These are phyloP conservation scores for Gaertneriomyces semiglobifer DNA, from an alignment of 192 early-diverging fungal species.

Conservation along the genomic window DNA sequence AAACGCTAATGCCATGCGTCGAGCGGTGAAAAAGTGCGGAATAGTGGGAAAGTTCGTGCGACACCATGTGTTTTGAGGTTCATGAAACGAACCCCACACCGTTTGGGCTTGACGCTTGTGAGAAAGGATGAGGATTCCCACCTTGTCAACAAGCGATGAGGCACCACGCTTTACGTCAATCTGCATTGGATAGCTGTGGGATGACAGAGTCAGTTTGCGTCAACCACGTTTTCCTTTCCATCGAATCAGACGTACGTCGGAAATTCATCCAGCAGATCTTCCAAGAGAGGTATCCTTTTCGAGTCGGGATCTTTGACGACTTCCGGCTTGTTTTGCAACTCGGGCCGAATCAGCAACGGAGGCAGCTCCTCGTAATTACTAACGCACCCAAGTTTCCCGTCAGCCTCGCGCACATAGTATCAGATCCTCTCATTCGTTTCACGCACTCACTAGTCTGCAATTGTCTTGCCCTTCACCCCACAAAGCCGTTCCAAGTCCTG, in stretches of 20 bases:
- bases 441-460: conserved; percentile 30
- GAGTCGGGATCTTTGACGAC: conserved; percentile 32
- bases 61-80: conserved; percentile 26
- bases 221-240: no score
- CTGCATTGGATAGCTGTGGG: conserved; percentile 38
- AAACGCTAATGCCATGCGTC: conserved; percentile 16
- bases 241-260: conserved; percentile 13
- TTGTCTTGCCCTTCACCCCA: conserved; percentile 31
- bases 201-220: no score
- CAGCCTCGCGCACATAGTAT: no score
- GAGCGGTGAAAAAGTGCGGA: conserved; percentile 41
- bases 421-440: background rate
- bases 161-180: conserved; percentile 48
- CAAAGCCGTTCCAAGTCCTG: conserved; percentile 34
- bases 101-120: conserved; percentile 35
- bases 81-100: conserved; percentile 46
- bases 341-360: conserved; percentile 31
- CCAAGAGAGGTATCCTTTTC: conserved; percentile 37
- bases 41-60: conserved; percentile 38
- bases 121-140: conserved; percentile 38
- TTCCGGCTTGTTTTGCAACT: conserved; percentile 13
- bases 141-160: conserved; percentile 37
- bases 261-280: conserved; percentile 40
- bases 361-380: conserved; percentile 40
- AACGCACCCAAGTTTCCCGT: no score